Base-by-base conservation (phyloP, 805 yeast species). In the Tetrapisispora fleetii region DNA sequence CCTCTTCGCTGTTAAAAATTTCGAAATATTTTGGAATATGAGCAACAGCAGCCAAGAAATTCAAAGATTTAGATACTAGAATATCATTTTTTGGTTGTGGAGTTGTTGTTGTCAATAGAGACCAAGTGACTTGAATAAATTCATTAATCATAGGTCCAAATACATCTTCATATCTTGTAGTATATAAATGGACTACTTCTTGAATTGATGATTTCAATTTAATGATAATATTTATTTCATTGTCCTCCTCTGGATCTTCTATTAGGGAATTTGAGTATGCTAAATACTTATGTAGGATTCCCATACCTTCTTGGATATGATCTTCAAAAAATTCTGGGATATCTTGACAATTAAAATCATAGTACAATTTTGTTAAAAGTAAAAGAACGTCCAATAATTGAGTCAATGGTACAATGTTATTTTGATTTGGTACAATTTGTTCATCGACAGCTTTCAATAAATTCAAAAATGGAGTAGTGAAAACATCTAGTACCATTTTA, bases 301-400 rank as follows among this genome's bases (percentile, higher is more conserved):
- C 73, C 93, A 95, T 86, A 47, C 95, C 89, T 17, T 68, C 70
- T 38, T 74, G 70, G 65, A 93, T 69, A 63, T 93, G 78, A 67
- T 93, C 98, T 68, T 95, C 99, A 63, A 93, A 93, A 62, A 91
- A 93, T 67, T 90, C 99, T 1, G 99, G 99, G 47, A 93, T 83
- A 67, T 93, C 99, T 69, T 95, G 99, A 67, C 97, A 91, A 65
- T 93, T 93, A 59, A 93, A 78, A 64, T 93, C 99, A 63, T 81
- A 88, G 67, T 86, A 95, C 36, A 95, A 78, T 63, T 93, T 91
- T 35, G 84, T 67, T 47, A 90, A 72, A 21, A 89, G 67, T 45
- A 83, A 69, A 56, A 90, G 66, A 49, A 84, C 85, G 32, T 85
- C 91, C 56, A 88, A 77, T 41, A 83, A 71, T 1, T 81, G 69